These are phyloP conservation scores for Stentor coeruleus DNA, from an alignment of 73 alveolate species.

Conservation along the genomic window DNA sequence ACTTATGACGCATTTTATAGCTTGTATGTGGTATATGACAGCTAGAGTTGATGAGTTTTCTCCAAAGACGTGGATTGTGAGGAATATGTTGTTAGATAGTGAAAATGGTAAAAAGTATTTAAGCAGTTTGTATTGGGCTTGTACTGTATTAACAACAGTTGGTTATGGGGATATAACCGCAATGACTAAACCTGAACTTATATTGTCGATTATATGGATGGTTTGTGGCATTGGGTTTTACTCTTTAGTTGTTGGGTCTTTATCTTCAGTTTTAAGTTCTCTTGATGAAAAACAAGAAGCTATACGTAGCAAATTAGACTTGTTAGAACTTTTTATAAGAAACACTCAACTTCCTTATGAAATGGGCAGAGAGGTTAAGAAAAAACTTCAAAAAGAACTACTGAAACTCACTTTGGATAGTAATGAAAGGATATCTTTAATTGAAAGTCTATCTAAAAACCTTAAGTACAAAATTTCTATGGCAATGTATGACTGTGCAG, in stretches of 20 bases:
- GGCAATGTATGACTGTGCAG: slow-evolving; percentile 45
- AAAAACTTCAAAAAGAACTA: slow-evolving; percentile 39
- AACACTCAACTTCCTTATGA: slow-evolving; percentile 40
- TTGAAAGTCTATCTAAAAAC: slow-evolving; percentile 39
- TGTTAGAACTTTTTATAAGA: slow-evolving; percentile 47
- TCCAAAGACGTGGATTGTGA: slow-evolving; percentile 76
- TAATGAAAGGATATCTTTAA: slow-evolving; percentile 34
- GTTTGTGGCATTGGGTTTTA: slow-evolving; percentile 77
- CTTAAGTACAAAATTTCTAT: slow-evolving; percentile 37
- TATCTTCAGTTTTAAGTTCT: slow-evolving; percentile 63
- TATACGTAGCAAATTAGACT: slow-evolving; percentile 27
- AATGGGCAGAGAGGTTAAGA: slow-evolving; percentile 40
- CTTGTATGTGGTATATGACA: slow-evolving; percentile 75
- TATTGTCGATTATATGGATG: slow-evolving; percentile 71
- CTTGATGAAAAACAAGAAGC: slow-evolving; percentile 50
- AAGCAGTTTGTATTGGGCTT: slow-evolving; percentile 66
- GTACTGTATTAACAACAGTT: slow-evolving; percentile 72
- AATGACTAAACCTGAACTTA: slow-evolving; percentile 53
- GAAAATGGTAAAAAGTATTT: slow-evolving; percentile 28
- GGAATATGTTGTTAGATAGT: slow-evolving; percentile 27
- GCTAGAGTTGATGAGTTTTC: slow-evolving; percentile 73
- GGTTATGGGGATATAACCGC: slow-evolving; percentile 92
- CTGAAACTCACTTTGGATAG: slow-evolving; percentile 29
- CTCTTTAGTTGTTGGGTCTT: slow-evolving; percentile 67
- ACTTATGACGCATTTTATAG: slow-evolving; percentile 58